Percentiles rank a stretch among this genome's conserved stretches.
phyloP scores from a whole-genome alignment of 352 stramenopile genomes.

The Saprolegnia diclina region DNA sequence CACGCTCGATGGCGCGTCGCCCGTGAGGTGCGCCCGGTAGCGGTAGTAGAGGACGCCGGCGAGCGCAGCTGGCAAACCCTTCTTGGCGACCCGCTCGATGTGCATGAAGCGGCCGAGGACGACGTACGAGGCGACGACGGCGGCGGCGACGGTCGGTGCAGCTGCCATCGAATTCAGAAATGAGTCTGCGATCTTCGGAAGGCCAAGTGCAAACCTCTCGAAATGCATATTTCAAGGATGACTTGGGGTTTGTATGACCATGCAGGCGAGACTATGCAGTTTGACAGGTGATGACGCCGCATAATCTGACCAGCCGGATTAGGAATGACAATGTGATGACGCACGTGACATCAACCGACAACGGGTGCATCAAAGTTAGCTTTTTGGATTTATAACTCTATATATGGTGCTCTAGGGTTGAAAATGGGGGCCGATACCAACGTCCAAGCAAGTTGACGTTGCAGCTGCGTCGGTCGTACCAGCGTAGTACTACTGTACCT shows the following conservation, averaged over 20 bases:
- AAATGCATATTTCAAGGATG: background rate
- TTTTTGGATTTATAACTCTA: no score
- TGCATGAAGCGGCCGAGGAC: conserved; percentile 18
- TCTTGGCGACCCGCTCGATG: conserved; percentile 13
- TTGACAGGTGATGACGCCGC: conserved; percentile 1
- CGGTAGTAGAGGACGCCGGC: conserved; percentile 3
- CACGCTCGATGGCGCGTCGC: background rate
- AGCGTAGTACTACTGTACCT: no score
- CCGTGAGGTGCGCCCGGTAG: background rate
- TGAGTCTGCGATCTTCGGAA: background rate
- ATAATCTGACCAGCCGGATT: background rate
- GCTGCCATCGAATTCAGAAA: conserved; percentile 3
- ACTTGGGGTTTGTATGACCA: conserved; percentile 4
- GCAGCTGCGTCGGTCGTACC: background rate
- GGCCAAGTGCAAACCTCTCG: background rate
- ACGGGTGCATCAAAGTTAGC: no score
- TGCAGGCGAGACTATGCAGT: background rate
- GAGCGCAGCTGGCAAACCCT: background rate
- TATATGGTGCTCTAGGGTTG: no score
- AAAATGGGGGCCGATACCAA: no score
- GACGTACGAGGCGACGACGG: conserved; percentile 5
- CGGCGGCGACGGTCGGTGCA: conserved; percentile 1
- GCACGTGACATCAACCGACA: background rate
- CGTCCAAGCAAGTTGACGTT: no score
- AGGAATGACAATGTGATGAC: background rate